Percentiles rank a stretch among this genome's conserved stretches.
These are phyloP conservation scores for Ophiobolus disseminans DNA, from an alignment of 2,329 filamentous ascomycete species.

Conservation along the genomic window DNA sequence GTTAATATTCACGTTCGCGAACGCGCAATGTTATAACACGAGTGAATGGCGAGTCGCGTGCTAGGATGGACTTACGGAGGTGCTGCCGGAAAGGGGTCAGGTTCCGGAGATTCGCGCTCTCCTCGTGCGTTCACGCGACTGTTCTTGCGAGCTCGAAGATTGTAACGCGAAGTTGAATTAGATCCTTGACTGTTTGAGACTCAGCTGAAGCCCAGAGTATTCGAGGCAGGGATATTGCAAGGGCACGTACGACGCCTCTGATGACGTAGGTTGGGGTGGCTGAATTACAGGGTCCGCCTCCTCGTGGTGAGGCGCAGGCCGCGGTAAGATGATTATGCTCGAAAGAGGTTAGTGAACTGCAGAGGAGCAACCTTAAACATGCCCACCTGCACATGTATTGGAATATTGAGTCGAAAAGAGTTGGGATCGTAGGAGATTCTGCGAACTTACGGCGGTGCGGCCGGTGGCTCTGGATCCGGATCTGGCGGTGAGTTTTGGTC, in stretches of 20 bases:
- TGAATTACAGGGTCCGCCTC: constrained; percentile 26
- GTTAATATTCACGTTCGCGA: not conserved
- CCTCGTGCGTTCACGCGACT: not conserved
- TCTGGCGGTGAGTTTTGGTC: constrained; percentile 10
- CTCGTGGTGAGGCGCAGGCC: constrained; percentile 21
- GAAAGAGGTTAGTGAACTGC: constrained; percentile 8
- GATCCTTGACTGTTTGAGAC: constrained; percentile 7
- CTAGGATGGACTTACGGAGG: constrained; percentile 18
- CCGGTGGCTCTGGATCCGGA: constrained; percentile 33
- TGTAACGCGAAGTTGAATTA: constrained; percentile 8
- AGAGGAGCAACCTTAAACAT: too few relatives aligned
- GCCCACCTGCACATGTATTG: too few relatives aligned
- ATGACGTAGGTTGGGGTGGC: constrained; percentile 34
- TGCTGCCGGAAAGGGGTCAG: constrained; percentile 23
- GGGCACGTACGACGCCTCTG: constrained; percentile 22
- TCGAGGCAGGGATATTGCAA: constrained; percentile 18
- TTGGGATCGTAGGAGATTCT: constrained; percentile 3
- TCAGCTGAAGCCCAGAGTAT: constrained; percentile 1
- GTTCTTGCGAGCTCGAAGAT: constrained; percentile 12
- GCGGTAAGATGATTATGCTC: constrained; percentile 35
- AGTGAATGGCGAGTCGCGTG: constrained; percentile 11
- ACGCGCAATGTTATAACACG: not conserved
- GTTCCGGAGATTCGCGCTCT: constrained; percentile 14
- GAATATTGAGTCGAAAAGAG: not conserved
- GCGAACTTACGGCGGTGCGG: constrained; percentile 36